Evolutionary conservation across 768 basidiomycete species (phyloP).

Genomic region (Xerocomellus intermedius): DNA sequence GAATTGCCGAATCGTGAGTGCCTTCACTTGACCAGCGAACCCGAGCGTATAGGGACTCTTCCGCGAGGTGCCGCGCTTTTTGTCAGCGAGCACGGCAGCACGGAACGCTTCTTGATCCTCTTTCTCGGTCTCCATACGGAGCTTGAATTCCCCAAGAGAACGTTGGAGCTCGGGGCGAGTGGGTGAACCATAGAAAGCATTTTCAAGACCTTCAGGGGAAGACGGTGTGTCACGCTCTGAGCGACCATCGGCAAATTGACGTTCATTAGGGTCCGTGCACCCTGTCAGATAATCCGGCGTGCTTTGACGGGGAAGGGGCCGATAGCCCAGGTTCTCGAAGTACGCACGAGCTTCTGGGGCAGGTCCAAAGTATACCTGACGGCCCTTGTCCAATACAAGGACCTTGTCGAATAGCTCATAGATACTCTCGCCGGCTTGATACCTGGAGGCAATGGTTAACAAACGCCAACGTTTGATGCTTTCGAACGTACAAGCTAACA

Average conservation of each 20-base stretch:
- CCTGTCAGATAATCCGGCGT: slow-evolving; percentile 85
- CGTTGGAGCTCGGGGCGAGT: slow-evolving; percentile 43
- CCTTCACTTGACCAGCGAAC: slow-evolving; percentile 69
- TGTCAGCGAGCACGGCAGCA: slow-evolving; percentile 69
- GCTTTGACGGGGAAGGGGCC: slow-evolving; percentile 74
- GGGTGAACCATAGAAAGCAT: slow-evolving; percentile 53
- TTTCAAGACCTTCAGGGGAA: slow-evolving; percentile 65
- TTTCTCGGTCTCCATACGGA: slow-evolving; percentile 55
- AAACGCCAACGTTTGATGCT: background rate
- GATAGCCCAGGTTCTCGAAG: slow-evolving; percentile 74
- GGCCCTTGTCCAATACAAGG: slow-evolving; percentile 76
- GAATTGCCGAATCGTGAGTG: slow-evolving; percentile 72
- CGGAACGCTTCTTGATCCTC: slow-evolving; percentile 76
- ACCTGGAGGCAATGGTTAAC: slow-evolving; percentile 35
- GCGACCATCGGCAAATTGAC: slow-evolving; percentile 67
- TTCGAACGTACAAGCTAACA: slow-evolving; percentile 58
- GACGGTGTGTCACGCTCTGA: slow-evolving; percentile 56
- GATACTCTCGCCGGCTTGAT: slow-evolving; percentile 81
- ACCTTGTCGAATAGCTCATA: slow-evolving; percentile 86
- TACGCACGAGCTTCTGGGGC: slow-evolving; percentile 71
- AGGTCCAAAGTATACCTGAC: slow-evolving; percentile 79
- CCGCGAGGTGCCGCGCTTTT: slow-evolving; percentile 73
- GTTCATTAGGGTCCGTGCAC: slow-evolving; percentile 83
- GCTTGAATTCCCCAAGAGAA: slow-evolving; percentile 55
- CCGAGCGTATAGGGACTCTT: slow-evolving; percentile 83